Conservation (phyloP, 164 flowering plant species). For the Magnolia officinalis region DNA sequence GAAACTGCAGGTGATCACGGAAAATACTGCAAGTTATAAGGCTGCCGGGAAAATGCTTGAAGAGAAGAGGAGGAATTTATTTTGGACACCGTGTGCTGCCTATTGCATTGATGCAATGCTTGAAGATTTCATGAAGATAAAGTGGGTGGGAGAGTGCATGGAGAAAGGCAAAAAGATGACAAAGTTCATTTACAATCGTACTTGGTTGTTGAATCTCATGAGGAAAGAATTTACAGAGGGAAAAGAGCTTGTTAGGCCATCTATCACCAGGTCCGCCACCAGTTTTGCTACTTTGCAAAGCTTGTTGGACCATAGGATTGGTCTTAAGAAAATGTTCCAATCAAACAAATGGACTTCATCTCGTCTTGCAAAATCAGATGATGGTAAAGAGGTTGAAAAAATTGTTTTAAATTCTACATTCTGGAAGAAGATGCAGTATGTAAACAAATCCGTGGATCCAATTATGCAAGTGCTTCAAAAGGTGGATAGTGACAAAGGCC, state of each 20-base stretch:
- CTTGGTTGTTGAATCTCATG: constrained; percentile 64
- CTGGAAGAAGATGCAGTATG: constrained; percentile 77
- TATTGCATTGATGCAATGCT: constrained; percentile 62
- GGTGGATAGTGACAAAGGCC: constrained; percentile 41
- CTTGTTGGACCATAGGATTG: constrained; percentile 49
- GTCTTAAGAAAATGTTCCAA: constrained; percentile 68
- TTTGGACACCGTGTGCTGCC: constrained; percentile 83
- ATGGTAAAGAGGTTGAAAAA: constrained; percentile 75
- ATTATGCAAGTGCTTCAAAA: constrained; percentile 57
- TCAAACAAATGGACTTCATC: constrained; percentile 73
- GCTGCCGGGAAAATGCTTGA: constrained; percentile 82
- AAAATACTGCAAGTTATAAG: constrained; percentile 56
- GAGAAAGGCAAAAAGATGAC: constrained; percentile 64
- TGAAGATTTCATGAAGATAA: constrained; percentile 58
- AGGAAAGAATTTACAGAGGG: constrained; percentile 64
- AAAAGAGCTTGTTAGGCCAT: constrained; percentile 63
- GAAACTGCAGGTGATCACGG: constrained; percentile 50
- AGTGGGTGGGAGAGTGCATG: constrained; percentile 59
- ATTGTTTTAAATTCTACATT: constrained; percentile 55
- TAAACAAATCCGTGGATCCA: constrained; percentile 59
- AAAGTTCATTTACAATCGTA: constrained; percentile 66
- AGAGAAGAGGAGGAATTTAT: constrained; percentile 56
- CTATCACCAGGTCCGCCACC: constrained; percentile 50
- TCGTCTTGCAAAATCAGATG: constrained; percentile 47
- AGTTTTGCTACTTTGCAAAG: constrained; percentile 52